These are phyloP conservation scores for Schizophyllum commune DNA, from an alignment of 1,284 basidiomycete species.

Conservation along the genomic window DNA sequence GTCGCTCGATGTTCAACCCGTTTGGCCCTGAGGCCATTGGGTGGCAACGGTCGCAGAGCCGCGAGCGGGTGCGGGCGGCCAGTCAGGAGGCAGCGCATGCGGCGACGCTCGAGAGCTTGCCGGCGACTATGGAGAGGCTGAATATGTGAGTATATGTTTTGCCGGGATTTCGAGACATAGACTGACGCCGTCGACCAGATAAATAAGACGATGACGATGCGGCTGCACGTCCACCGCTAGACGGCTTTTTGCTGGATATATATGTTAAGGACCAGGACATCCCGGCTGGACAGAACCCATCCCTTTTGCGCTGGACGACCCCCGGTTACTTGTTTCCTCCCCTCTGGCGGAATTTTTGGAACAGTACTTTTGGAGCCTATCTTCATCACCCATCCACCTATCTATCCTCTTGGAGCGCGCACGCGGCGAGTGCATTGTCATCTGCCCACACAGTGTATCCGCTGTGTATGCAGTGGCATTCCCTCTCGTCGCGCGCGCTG, in stretches of 20 bases:
- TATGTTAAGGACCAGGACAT: not conserved
- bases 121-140: too few relatives aligned
- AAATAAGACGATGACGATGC: not conserved
- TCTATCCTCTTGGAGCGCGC: too few relatives aligned
- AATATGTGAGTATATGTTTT: too few relatives aligned
- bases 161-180: too few relatives aligned
- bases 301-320: not conserved
- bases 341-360: not conserved
- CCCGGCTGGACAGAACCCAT: not conserved
- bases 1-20: slow-evolving; percentile 28
- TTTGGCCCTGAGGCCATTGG: not conserved
- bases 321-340: not conserved
- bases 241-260: not conserved
- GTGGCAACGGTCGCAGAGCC: not conserved
- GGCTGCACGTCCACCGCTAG: too few relatives aligned
- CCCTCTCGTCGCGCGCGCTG: too few relatives aligned
- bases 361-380: not conserved
- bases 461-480: too few relatives aligned
- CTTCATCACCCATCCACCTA: not conserved
- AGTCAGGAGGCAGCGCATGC: not conserved
- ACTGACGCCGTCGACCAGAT: not conserved
- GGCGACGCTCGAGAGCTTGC: not conserved
- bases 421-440: too few relatives aligned
- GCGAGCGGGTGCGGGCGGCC: not conserved
- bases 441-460: too few relatives aligned